These are phyloP conservation scores for Circinella minor DNA, from an alignment of 371 early-diverging fungal genomes.

Conservation along the genomic window DNA sequence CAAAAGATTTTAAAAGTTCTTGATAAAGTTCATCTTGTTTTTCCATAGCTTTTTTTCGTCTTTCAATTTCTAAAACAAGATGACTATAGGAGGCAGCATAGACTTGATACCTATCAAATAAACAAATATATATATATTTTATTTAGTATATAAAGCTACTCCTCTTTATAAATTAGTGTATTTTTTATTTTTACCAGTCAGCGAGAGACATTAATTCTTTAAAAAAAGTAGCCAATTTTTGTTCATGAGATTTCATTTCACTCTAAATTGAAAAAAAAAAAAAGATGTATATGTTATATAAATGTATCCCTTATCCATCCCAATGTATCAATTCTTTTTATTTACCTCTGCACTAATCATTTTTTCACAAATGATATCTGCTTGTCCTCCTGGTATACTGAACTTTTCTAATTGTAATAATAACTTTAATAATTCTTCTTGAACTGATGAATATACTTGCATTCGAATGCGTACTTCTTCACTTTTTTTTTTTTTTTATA, in stretches of 20 bases:
- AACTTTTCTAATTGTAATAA: slow-evolving; percentile 36
- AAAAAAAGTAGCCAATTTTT: slow-evolving; percentile 35
- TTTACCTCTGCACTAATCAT: slow-evolving; percentile 35
- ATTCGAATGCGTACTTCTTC: slow-evolving; percentile 38
- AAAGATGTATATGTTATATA: too few relatives aligned
- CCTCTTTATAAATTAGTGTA: neutral
- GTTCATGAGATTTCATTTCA: slow-evolving; percentile 39
- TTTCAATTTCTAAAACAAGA: slow-evolving; percentile 43
- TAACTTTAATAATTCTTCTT: slow-evolving; percentile 35
- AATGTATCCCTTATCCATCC: too few relatives aligned
- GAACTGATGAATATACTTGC: slow-evolving; percentile 31
- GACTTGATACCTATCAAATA: slow-evolving; percentile 33
- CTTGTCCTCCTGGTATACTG: slow-evolving; percentile 30
- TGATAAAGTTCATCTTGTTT: slow-evolving; percentile 31
- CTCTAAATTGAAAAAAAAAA: slow-evolving; percentile 5
- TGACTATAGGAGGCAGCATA: slow-evolving; percentile 46
- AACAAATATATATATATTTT: neutral
- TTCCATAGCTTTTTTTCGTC: slow-evolving; percentile 35
- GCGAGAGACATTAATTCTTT: slow-evolving; percentile 38
- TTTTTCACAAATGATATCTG: slow-evolving; percentile 41
- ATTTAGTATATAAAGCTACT: too few relatives aligned
- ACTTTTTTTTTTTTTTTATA: slow-evolving; percentile 16
- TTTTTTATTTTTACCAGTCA: slow-evolving; percentile 23
- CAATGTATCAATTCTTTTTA: too few relatives aligned
- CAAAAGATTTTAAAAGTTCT: slow-evolving; percentile 33